Conservation (phyloP, 306 rosid species). For the Trifolium repens region DNA sequence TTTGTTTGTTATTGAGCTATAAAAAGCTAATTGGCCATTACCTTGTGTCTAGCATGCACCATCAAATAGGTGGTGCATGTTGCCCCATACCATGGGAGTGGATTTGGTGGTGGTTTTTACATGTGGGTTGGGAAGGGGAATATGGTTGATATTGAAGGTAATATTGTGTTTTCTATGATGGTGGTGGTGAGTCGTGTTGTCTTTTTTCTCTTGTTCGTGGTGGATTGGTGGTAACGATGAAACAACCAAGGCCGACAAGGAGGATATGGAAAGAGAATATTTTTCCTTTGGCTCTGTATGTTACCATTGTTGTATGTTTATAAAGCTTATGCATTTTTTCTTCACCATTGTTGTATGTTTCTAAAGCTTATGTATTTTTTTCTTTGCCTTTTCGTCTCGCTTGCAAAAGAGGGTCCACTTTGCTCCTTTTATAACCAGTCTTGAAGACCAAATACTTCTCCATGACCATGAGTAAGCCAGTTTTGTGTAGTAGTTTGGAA, state of each 20-base stretch:
- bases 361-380: not conserved
- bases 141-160: not conserved
- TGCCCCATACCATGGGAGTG: not conserved
- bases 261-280: not conserved
- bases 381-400: not conserved
- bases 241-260: not conserved
- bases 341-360: not conserved
- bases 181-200: not conserved
- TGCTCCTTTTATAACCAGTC: too few relatives aligned
- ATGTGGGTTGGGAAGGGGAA: not conserved
- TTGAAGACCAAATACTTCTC: too few relatives aligned
- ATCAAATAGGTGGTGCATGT: not conserved
- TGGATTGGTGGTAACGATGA: not conserved
- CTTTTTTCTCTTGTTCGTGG: not conserved
- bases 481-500: too few relatives aligned
- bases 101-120: not conserved
- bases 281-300: too few relatives aligned
- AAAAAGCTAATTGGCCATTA: not conserved
- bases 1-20: not conserved
- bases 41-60: not conserved
- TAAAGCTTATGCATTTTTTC: not conserved
- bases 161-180: not conserved
- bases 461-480: too few relatives aligned
- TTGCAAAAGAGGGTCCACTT: too few relatives aligned
- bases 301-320: not conserved